Evolutionary conservation across 352 stramenopile genomes (phyloP).

Genomic region (Globisporangium heterothallicum): DNA sequence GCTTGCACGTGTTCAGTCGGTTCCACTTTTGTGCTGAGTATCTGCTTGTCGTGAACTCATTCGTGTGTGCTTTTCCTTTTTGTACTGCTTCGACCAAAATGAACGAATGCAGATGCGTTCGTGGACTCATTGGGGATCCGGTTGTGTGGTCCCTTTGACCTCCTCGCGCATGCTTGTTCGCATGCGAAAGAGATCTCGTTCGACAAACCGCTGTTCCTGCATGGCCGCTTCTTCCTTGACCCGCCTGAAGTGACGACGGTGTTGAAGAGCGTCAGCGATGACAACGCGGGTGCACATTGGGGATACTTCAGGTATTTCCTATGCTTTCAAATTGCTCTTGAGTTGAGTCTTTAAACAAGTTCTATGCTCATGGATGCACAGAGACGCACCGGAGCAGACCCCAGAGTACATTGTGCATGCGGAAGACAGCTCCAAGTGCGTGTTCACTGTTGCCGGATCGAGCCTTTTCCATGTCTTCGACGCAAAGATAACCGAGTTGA

Average conservation of each 20-base stretch:
- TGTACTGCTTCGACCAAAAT: too few species aligned
- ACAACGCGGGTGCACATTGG: slow-evolving; percentile 29
- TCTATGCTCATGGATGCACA: slow-evolving; percentile 4
- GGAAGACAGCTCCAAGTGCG: slow-evolving; percentile 21
- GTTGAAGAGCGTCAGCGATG: slow-evolving; percentile 14
- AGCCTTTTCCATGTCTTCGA: slow-evolving; percentile 41
- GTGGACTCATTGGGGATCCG: slow-evolving; percentile 30
- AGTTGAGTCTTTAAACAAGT: too few species aligned
- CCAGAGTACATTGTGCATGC: slow-evolving; percentile 37
- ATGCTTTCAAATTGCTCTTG: not conserved
- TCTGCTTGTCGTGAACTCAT: slow-evolving; percentile 3
- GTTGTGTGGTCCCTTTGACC: slow-evolving; percentile 45
- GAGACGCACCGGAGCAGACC: slow-evolving; percentile 34
- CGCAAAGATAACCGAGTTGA: not conserved
- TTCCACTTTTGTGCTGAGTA: not conserved
- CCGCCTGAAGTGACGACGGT: slow-evolving; percentile 47
- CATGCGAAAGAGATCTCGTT: slow-evolving; percentile 16
- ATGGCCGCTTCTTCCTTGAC: slow-evolving; percentile 46
- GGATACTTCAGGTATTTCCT: slow-evolving; percentile 39
- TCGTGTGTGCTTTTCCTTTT: not conserved
- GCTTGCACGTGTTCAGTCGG: not conserved
- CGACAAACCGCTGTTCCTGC: slow-evolving; percentile 40
- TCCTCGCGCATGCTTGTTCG: slow-evolving; percentile 18
- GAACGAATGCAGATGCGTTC: slow-evolving; percentile 41
- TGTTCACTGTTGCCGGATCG: slow-evolving; percentile 28